A percentile compares a stretch with the other conserved stretches of the same genome.
phyloP scores from a whole-genome alignment of 2,329 filamentous ascomycete species.

The Clonostachys byssicola region DNA sequence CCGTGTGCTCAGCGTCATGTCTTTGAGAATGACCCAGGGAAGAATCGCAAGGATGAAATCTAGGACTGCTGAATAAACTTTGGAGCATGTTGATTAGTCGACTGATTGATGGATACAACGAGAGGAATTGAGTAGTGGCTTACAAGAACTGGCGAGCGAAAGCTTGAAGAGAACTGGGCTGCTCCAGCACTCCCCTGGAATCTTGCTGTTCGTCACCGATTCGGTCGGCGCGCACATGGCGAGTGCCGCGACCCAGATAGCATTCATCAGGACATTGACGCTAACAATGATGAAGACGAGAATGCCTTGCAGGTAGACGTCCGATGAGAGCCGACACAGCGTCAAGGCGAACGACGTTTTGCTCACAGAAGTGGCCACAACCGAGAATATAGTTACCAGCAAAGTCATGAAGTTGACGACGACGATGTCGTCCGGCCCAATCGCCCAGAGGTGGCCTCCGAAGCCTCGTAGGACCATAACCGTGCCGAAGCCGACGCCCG shows the following conservation, averaged over 20 bases:
- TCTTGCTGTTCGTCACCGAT: no score
- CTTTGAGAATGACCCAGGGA: conserved; percentile 34
- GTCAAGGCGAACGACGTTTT: conserved; percentile 24
- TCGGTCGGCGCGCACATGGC: no score
- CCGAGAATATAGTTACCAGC: conserved; percentile 9
- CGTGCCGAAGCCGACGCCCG: no score
- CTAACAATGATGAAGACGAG: conserved; percentile 17
- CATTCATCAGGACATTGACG: conserved; percentile 9
- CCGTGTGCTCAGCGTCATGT: conserved; percentile 27
- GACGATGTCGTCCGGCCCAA: conserved; percentile 1
- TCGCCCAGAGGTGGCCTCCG: conserved; percentile 1
- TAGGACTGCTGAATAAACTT: conserved; percentile 23
- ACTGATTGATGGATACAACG: no score
- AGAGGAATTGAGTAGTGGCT: no score
- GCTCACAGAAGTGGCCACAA: conserved; percentile 16
- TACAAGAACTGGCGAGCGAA: no score
- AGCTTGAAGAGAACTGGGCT: no score
- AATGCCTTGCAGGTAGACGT: conserved; percentile 9
- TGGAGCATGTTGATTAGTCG: no score
- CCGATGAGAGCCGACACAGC: conserved; percentile 14
- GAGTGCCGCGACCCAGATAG: no score
- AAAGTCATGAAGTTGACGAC: not conserved
- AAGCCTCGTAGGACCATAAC: not conserved
- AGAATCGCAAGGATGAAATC: conserved; percentile 33
- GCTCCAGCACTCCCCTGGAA: no score